phyloP scores from a whole-genome alignment of 2,329 filamentous ascomycete species.

The Beauveria pseudobassiana region DNA sequence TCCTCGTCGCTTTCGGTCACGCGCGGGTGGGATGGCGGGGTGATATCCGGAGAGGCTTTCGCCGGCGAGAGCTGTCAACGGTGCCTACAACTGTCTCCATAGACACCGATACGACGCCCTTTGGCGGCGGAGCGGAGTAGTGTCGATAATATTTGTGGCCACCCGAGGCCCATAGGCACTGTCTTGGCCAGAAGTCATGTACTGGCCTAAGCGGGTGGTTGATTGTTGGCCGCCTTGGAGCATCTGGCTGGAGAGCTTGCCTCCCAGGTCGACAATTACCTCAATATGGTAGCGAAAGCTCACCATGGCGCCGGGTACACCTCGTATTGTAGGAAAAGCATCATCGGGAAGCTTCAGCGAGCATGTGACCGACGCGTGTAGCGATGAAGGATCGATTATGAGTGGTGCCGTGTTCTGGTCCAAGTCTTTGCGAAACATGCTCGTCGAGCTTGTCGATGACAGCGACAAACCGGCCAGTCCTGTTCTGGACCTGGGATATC shows the following conservation, averaged over 20 bases:
- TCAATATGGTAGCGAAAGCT: slow-evolving; percentile 92
- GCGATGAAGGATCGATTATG: slow-evolving; percentile 73
- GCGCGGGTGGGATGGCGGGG: slow-evolving; percentile 21
- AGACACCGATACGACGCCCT: slow-evolving; percentile 79
- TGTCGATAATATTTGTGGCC: slow-evolving; percentile 70
- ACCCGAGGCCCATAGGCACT: slow-evolving; percentile 24
- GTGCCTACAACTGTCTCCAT: slow-evolving; percentile 88
- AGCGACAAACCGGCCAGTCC: slow-evolving; percentile 81
- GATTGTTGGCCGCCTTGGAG: slow-evolving; percentile 53
- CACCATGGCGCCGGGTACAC: slow-evolving; percentile 88
- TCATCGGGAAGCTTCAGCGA: slow-evolving; percentile 84
- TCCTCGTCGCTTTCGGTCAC: slow-evolving; percentile 26
- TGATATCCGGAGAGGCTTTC: slow-evolving; percentile 19
- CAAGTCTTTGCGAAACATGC: slow-evolving; percentile 92
- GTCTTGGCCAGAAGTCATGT: slow-evolving; percentile 19
- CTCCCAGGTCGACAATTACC: slow-evolving; percentile 85
- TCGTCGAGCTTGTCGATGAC: slow-evolving; percentile 77
- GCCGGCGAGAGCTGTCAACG: slow-evolving; percentile 55
- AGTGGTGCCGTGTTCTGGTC: slow-evolving; percentile 83
- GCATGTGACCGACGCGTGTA: slow-evolving; percentile 73
- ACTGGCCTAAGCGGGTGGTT: slow-evolving; percentile 31
- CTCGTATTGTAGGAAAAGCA: slow-evolving; percentile 82
- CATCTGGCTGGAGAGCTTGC: slow-evolving; percentile 65
- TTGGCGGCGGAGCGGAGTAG: slow-evolving; percentile 74
- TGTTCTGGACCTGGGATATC: slow-evolving; percentile 79